Percentiles rank a stretch among this genome's conserved stretches.
Conservation (phyloP, 2,329 filamentous ascomycete genomes). For the Pseudogymnoascus sp. region DNA sequence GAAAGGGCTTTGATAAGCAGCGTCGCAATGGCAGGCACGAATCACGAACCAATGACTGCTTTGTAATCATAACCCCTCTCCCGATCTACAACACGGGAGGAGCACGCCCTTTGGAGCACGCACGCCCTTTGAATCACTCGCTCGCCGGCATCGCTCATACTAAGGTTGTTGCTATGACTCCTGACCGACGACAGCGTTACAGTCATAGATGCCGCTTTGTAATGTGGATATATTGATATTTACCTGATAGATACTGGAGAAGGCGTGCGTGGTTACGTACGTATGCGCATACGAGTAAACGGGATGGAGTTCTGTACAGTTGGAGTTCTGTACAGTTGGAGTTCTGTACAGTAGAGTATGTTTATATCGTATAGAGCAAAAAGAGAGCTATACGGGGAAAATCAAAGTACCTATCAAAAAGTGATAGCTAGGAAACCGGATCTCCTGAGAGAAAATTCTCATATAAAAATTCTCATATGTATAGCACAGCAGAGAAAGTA, state of each 20-base stretch:
- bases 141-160: not conserved
- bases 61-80: too few relatives aligned
- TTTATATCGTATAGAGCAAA: not conserved
- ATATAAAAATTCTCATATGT: not conserved
- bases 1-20: not conserved
- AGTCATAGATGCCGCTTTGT: not conserved
- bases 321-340: too few relatives aligned
- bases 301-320: not conserved
- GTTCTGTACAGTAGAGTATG: too few relatives aligned
- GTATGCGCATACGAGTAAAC: not conserved
- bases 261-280: not conserved
- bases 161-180: not conserved
- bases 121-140: not conserved
- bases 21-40: not conserved
- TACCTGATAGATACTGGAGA: not conserved
- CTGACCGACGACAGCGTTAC: constrained; percentile 1
- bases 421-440: not conserved
- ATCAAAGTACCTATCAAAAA: not conserved
- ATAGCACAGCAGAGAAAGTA: too few relatives aligned
- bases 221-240: not conserved
- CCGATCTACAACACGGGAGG: too few relatives aligned
- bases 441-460: not conserved
- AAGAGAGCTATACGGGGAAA: not conserved
- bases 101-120: not conserved
- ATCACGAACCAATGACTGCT: too few relatives aligned